Conservation (phyloP, 495 filamentous ascomycete species). For the Xylaria flabelliformis region DNA sequence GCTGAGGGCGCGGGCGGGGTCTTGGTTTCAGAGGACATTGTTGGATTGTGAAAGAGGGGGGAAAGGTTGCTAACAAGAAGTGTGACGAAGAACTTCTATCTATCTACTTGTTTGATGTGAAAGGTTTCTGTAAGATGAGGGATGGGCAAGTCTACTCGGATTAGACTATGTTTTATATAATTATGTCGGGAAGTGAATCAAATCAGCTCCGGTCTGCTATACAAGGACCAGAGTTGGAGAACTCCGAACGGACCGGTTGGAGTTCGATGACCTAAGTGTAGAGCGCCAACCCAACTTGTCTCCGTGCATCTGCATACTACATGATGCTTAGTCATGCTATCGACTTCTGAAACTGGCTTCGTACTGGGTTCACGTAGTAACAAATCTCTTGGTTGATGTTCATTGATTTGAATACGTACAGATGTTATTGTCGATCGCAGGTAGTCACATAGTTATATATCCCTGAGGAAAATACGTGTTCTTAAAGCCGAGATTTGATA, state of each 20-base stretch:
- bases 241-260: slow-evolving; percentile 6
- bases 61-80: neutral
- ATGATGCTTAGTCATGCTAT: neutral
- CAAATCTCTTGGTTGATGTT: neutral
- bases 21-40: slow-evolving; percentile 29
- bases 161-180: neutral
- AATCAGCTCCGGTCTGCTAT: neutral
- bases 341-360: neutral
- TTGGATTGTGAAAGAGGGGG: neutral
- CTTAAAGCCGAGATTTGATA: neutral
- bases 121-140: neutral
- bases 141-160: neutral
- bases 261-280: neutral
- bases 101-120: neutral
- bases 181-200: neutral
- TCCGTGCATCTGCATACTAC: neutral
- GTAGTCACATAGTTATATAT: neutral
- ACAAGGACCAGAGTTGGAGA: slow-evolving; percentile 7
- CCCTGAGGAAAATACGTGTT: neutral
- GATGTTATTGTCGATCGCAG: neutral
- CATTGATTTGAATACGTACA: neutral
- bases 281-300: neutral
- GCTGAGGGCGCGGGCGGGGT: neutral
- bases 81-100: neutral
- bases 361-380: neutral